phyloP scores from a whole-genome alignment of 2,329 filamentous ascomycete species.

The Juglanconis sp. region DNA sequence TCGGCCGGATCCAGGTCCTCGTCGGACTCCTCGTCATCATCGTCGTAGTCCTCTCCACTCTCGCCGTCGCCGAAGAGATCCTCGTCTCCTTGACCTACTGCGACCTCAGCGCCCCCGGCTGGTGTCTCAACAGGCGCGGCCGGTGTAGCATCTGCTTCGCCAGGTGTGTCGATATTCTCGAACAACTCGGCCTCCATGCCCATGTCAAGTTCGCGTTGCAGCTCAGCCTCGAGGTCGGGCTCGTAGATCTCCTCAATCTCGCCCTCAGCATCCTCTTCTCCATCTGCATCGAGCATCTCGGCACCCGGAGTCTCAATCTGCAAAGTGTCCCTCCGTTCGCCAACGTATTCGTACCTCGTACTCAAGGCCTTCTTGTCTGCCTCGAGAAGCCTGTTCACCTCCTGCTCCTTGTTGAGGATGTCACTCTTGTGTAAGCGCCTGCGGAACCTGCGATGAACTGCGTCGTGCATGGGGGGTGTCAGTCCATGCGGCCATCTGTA shows the following conservation, averaged over 20 bases:
- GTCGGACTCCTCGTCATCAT: constrained; percentile 51
- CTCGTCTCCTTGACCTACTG: constrained; percentile 44
- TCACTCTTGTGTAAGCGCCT: constrained; percentile 74
- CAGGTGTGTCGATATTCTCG: constrained; percentile 53
- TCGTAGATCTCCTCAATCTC: constrained; percentile 31
- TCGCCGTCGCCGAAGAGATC: constrained; percentile 38
- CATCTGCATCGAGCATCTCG: constrained; percentile 46
- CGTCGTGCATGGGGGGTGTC: constrained; percentile 84
- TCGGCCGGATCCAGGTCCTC: constrained; percentile 55
- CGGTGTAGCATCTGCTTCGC: constrained; percentile 35
- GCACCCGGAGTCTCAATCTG: constrained; percentile 15
- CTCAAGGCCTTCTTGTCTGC: constrained; percentile 62
- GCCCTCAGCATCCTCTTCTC: constrained; percentile 45
- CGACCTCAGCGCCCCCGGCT: constrained; percentile 41
- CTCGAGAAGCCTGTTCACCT: constrained; percentile 70
- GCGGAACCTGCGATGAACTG: constrained; percentile 76
- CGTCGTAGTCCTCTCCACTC: constrained; percentile 38
- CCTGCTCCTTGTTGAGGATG: constrained; percentile 78
- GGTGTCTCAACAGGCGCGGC: constrained; percentile 39
- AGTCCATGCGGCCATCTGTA: constrained; percentile 82
- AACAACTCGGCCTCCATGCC: constrained; percentile 48
- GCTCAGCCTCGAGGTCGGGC: constrained; percentile 31
- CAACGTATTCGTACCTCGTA: constrained; percentile 63
- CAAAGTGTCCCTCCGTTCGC: constrained; percentile 38
- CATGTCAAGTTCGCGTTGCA: constrained; percentile 7